These are phyloP conservation scores for Plasmodium sp. DNA, from an alignment of 169 alveolate genomes.

Conservation along the genomic window DNA sequence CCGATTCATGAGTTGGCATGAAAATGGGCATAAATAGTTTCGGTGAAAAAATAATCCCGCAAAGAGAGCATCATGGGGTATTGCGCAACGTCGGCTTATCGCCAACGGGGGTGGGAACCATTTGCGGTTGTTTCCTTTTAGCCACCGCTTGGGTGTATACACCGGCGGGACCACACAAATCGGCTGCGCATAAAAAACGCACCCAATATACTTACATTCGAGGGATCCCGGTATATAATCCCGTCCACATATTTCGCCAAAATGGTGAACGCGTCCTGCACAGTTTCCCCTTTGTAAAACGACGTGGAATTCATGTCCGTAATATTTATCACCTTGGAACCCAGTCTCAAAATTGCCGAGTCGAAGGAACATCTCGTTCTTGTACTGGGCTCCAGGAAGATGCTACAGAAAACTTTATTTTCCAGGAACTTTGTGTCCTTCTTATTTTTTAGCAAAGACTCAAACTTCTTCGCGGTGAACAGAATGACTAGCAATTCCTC, in stretches of 20 bases:
- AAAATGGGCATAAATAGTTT: not conserved
- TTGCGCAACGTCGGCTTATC: not conserved
- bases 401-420: constrained; percentile 70
- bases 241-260: constrained; percentile 85
- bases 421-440: constrained; percentile 43
- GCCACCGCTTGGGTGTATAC: not conserved
- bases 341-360: constrained; percentile 87
- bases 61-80: not conserved
- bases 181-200: not conserved
- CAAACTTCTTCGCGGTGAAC: constrained; percentile 57
- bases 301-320: constrained; percentile 79
- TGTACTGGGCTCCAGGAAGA: constrained; percentile 88
- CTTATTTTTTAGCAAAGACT: constrained; percentile 43
- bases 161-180: not conserved
- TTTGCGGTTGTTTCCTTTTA: not conserved
- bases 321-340: constrained; percentile 82
- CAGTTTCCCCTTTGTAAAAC: constrained; percentile 86
- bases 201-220: constrained; percentile 27
- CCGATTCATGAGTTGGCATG: not conserved
- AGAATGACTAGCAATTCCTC: constrained; percentile 64
- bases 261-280: constrained; percentile 84
- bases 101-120: not conserved
- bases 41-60: not conserved
- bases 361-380: constrained; percentile 91
- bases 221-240: constrained; percentile 76